Evolutionary conservation across 345 rosid species (phyloP).

Genomic region (Murraya koenigii): DNA sequence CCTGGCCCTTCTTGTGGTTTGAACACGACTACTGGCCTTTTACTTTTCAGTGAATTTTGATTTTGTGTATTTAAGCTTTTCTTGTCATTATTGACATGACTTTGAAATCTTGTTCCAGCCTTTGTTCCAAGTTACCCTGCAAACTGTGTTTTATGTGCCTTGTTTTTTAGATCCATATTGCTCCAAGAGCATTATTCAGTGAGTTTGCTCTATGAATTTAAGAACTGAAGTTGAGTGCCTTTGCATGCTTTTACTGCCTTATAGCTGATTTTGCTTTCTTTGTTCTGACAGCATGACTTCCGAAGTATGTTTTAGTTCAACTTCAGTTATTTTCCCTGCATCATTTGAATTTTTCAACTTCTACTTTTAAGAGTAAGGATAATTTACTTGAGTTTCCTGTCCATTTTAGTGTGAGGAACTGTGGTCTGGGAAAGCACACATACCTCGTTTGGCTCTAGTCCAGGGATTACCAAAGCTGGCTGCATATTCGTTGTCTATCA

Average conservation of each 20-base stretch:
- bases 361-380: not conserved
- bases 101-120: not conserved
- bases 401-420: conserved; percentile 46
- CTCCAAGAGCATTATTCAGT: conserved; percentile 3
- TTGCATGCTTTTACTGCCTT: not conserved
- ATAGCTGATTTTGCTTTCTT: not conserved
- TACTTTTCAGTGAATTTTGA: not conserved
- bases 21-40: not conserved
- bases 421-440: conserved; percentile 59
- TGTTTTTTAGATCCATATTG: not conserved
- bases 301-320: not conserved
- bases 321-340: not conserved
- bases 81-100: not conserved
- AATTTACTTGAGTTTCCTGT: conserved; percentile 4
- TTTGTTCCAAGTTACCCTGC: not conserved
- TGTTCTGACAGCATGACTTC: not conserved
- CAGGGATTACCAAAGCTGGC: conserved; percentile 52
- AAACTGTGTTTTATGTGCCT: not conserved
- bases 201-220: not conserved
- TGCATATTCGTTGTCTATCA: conserved; percentile 51
- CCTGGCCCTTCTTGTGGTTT: not conserved
- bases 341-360: not conserved
- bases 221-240: not conserved
- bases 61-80: not conserved
- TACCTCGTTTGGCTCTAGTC: conserved; percentile 47